Evolutionary conservation across 2,329 filamentous ascomycete genomes (phyloP).

Genomic region (Hymenoscyphus albidus): DNA sequence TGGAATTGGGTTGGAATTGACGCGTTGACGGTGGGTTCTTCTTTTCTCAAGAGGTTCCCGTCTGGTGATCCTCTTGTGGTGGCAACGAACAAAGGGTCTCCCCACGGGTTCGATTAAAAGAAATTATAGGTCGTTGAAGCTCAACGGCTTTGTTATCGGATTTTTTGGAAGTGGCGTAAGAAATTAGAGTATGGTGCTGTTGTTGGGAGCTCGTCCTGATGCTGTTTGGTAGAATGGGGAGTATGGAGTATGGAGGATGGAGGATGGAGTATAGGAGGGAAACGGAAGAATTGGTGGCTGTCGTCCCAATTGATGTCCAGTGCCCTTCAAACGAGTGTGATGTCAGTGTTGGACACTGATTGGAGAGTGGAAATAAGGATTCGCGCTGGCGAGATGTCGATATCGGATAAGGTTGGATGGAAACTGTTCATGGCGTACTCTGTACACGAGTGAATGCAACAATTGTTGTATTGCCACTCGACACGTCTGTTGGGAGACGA

Average conservation of each 20-base stretch:
- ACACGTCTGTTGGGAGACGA: no score
- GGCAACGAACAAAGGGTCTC: background rate
- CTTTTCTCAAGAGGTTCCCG: background rate
- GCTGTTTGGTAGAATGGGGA: background rate
- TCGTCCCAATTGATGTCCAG: background rate
- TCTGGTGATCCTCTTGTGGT: background rate
- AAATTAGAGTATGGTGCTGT: background rate
- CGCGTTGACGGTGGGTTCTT: background rate
- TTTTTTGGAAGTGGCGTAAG: background rate
- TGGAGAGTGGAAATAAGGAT: background rate
- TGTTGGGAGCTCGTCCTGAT: background rate
- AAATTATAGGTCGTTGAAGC: background rate
- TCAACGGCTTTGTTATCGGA: background rate
- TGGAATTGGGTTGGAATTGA: background rate
- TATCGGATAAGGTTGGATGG: background rate
- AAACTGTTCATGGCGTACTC: background rate
- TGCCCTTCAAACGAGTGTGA: constrained; percentile 1
- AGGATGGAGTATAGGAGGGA: background rate
- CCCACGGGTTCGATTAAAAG: background rate
- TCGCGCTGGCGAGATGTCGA: background rate
- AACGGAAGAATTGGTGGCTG: background rate
- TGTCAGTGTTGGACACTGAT: background rate
- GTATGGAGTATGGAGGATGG: no score
- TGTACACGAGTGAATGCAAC: background rate
- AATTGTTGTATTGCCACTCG: background rate